Conservation (phyloP, 352 stramenopile species). For the Globisporangium nodosum region DNA sequence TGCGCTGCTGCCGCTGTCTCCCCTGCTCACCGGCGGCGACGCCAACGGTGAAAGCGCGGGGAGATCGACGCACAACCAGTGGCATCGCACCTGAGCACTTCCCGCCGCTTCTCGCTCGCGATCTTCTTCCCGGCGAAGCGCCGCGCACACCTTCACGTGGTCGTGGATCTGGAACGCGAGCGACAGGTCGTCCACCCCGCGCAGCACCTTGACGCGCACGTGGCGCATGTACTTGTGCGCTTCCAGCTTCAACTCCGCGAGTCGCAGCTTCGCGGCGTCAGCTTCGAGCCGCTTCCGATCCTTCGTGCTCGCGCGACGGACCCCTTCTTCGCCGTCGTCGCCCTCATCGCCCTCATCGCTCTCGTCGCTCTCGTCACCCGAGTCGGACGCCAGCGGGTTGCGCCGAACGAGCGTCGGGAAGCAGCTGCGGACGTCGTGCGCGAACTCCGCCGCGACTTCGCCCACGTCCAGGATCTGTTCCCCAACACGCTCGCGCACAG, state of each 20-base stretch:
- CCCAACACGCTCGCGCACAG: neutral
- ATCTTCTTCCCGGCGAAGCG: constrained; percentile 16
- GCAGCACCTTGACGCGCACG: constrained; percentile 36
- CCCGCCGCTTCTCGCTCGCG: neutral
- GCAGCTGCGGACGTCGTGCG: constrained; percentile 44
- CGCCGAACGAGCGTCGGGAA: constrained; percentile 62
- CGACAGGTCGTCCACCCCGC: constrained; percentile 30
- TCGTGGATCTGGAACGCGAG: constrained; percentile 33
- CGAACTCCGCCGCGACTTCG: constrained; percentile 44
- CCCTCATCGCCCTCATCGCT: constrained; percentile 6
- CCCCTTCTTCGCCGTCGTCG: neutral
- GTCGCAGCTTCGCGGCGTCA: constrained; percentile 1
- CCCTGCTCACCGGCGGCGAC: neutral
- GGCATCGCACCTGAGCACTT: constrained; percentile 14
- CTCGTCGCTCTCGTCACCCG: constrained; percentile 20
- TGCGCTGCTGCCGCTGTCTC: neutral
- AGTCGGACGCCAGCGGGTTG: constrained; percentile 34
- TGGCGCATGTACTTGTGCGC: constrained; percentile 26
- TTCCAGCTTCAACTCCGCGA: neutral
- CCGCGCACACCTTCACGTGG: constrained; percentile 19
- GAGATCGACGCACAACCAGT: constrained; percentile 59
- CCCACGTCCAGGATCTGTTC: constrained; percentile 51
- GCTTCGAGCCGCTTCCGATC: constrained; percentile 6
- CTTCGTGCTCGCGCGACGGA: neutral
- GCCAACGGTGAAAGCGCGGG: constrained; percentile 11